A percentile compares a stretch with the other conserved stretches of the same genome.
Evolutionary conservation across 1,284 basidiomycete species (phyloP).

Genomic region (Ceratobasidium sp.): DNA sequence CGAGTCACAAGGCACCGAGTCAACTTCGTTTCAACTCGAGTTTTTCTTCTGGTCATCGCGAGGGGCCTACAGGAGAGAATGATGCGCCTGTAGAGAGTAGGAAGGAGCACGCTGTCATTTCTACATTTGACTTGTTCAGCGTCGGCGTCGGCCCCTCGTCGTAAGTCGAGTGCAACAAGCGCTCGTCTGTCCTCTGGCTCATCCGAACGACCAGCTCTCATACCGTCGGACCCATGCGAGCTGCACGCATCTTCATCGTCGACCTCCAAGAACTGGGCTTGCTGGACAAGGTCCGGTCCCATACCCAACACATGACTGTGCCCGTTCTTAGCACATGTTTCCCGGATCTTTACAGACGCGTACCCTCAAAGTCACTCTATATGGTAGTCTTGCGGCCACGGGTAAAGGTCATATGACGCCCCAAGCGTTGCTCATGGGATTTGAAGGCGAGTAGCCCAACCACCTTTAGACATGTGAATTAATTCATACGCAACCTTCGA

Average conservation of each 20-base stretch:
- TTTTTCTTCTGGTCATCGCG: background rate
- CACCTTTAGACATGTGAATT: background rate
- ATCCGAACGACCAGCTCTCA: constrained; percentile 65
- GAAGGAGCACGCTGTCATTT: constrained; percentile 91
- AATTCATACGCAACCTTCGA: background rate
- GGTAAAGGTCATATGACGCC: constrained; percentile 96
- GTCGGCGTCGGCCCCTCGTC: constrained; percentile 72
- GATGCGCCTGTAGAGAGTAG: constrained; percentile 9
- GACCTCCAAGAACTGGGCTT: constrained; percentile 80
- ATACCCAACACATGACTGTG: constrained; percentile 39
- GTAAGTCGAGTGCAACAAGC: constrained; percentile 49
- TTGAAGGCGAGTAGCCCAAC: constrained; percentile 72
- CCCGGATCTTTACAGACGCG: constrained; percentile 49
- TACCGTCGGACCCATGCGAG: constrained; percentile 93
- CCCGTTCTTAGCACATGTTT: constrained; percentile 5
- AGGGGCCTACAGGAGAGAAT: background rate
- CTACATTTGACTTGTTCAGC: constrained; percentile 93
- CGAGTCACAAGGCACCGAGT: background rate
- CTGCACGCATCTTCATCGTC: constrained; percentile 86
- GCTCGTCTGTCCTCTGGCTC: constrained; percentile 56
- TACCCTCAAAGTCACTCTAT: constrained; percentile 88
- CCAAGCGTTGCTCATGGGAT: constrained; percentile 89
- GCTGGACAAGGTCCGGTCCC: constrained; percentile 69
- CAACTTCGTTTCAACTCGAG: constrained; percentile 10
- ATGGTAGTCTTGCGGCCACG: constrained; percentile 64